These are phyloP conservation scores for Hygrocybe coccinea DNA, from an alignment of 768 basidiomycete genomes.

Conservation along the genomic window DNA sequence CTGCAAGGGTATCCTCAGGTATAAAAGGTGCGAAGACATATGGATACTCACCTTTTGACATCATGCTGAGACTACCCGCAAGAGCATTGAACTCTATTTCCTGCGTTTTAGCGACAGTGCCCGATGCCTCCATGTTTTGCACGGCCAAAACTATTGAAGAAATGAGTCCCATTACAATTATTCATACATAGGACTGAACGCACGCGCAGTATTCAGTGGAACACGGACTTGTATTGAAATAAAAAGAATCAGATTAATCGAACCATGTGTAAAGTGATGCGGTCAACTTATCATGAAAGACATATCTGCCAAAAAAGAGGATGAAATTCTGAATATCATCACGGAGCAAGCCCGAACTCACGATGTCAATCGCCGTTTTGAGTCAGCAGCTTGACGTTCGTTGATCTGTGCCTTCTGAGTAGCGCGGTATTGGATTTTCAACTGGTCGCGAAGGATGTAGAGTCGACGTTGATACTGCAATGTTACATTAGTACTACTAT, in stretches of 20 bases:
- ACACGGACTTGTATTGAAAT: slow-evolving; percentile 63
- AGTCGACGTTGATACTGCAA: slow-evolving; percentile 62
- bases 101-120: slow-evolving; percentile 66
- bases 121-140: slow-evolving; percentile 85
- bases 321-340: background rate
- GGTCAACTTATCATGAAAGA: slow-evolving; percentile 66
- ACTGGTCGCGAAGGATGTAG: slow-evolving; percentile 65
- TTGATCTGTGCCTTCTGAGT: slow-evolving; percentile 72
- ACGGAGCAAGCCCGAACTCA: slow-evolving; percentile 35
- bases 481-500: slow-evolving; percentile 22
- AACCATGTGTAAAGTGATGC: background rate
- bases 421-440: slow-evolving; percentile 66
- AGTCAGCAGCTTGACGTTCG: slow-evolving; percentile 71
- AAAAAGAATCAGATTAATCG: slow-evolving; percentile 10
- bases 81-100: slow-evolving; percentile 86
- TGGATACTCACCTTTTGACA: slow-evolving; percentile 64
- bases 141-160: slow-evolving; percentile 61
- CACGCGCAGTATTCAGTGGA: slow-evolving; percentile 71
- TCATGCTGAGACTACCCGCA: slow-evolving; percentile 77
- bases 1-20: slow-evolving; percentile 27
- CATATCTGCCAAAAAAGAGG: slow-evolving; percentile 43
- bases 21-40: slow-evolving; percentile 4
- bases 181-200: slow-evolving; percentile 22
- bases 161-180: background rate
- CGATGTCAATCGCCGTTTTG: slow-evolving; percentile 78